Evolutionary conservation across 2,329 filamentous ascomycete species (phyloP), one percentile per base, ranked within the genome.

Genomic region (Plenodomus tracheiphilus): DNA sequence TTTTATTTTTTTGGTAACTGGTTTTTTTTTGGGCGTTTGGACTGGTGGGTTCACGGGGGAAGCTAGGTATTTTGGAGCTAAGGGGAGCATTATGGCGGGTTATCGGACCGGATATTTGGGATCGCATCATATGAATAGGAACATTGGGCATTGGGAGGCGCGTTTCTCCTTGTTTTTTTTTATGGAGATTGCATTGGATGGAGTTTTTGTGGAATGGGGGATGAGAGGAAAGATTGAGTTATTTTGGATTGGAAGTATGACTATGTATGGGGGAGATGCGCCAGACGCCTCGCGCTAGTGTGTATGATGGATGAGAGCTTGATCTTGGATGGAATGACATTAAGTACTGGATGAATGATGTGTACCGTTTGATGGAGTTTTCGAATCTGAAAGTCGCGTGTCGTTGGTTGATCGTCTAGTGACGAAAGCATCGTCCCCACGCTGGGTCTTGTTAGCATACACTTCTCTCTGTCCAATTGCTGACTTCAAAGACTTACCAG

Each of bases 361-460:
- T 25, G 5, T 25, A 10, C 5, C 10, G 22, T 25, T 10, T 11
- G 28, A 32, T 32, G 28, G 6, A 4, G 28, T 4, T 32, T 6
- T 32, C 11, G 28, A 6, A 25, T 25, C 10, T 10, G 10, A 10
- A 10, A 25, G 10, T 25, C 22, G 22, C 10, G 22, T 25, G 10
- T 25, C 22, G 22, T 25, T 5, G n/a, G n/a, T n/a, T n/a, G n/a
- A n/a, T n/a, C 13, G 28, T 40, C 37, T 62, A 64, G 42, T 69
- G 61, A 40, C 61, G 53, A 30, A 74, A 53, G 53, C 71, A 74
- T 36, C 68, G 62, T 19, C 68, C 70, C 72, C 72, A 74, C 16
- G 64, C 72, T 73, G 45, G 45, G 21, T 1, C 8, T 30, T 37
- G 41, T 65, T 62, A 69, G 66, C 46, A 46, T 22, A 15, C 2